Conservation (phyloP, 2,329 filamentous ascomycete species). For the Elsinoe australis region DNA sequence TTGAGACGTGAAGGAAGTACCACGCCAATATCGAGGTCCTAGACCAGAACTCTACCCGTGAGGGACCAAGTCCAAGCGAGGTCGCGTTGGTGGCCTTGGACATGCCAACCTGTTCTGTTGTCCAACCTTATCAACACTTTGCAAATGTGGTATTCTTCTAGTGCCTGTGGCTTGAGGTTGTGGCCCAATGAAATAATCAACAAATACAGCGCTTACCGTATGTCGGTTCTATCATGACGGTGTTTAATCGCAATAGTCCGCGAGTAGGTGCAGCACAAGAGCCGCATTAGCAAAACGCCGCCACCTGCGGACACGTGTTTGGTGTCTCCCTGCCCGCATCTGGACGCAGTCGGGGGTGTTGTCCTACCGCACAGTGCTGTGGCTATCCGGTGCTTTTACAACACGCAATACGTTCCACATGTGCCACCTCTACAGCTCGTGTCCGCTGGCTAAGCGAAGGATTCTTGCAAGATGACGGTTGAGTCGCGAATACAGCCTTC, state of each 20-base stretch:
- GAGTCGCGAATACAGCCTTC: no score
- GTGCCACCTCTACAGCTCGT: no score
- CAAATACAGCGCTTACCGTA: neutral
- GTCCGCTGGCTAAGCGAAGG: no score
- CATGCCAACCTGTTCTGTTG: neutral
- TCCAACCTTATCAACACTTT: slow-evolving; percentile 10
- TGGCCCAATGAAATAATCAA: neutral
- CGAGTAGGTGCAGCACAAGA: no score
- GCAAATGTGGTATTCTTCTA: neutral
- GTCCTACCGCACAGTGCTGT: no score
- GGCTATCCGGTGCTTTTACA: slow-evolving; percentile 6
- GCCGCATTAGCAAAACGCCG: neutral
- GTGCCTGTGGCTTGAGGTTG: slow-evolving; percentile 5
- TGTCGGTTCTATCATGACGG: slow-evolving; percentile 1
- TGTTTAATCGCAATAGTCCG: neutral
- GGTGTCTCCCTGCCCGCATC: neutral
- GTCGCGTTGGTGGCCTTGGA: slow-evolving; percentile 8
- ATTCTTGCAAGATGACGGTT: no score
- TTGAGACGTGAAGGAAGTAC: slow-evolving; percentile 6
- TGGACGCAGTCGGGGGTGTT: neutral
- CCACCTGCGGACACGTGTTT: slow-evolving; percentile 3
- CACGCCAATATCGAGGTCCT: neutral
- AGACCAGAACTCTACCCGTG: slow-evolving; percentile 7
- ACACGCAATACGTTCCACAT: no score
- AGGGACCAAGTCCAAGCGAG: slow-evolving; percentile 3